phyloP scores from a whole-genome alignment of 257 asterid genomes.

The Solanum appendiculatum region DNA sequence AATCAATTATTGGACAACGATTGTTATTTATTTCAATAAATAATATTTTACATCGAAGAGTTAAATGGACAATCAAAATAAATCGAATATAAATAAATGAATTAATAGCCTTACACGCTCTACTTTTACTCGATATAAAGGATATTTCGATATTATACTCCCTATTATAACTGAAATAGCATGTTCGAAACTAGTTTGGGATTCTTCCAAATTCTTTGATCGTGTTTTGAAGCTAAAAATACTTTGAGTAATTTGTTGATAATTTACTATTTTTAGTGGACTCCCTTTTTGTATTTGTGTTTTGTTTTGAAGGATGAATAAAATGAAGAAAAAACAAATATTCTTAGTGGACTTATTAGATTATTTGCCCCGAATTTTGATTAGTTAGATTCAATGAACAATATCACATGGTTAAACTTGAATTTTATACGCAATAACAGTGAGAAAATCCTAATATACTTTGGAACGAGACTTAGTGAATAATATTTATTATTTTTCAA shows the following conservation, averaged over 20 bases:
- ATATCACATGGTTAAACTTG: background rate
- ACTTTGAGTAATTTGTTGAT: background rate
- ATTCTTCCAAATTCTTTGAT: background rate
- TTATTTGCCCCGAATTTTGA: background rate
- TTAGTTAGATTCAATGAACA: background rate
- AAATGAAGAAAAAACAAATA: background rate
- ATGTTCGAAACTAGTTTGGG: background rate
- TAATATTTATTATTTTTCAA: too few species aligned
- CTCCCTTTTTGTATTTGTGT: background rate
- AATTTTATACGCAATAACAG: background rate
- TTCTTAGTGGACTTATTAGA: background rate
- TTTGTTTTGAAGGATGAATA: background rate
- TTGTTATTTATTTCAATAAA: background rate
- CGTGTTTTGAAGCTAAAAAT: background rate
- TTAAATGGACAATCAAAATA: accelerated
- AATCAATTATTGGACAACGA: background rate
- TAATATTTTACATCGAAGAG: background rate
- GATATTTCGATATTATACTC: background rate
- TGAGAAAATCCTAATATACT: background rate
- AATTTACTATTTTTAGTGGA: background rate
- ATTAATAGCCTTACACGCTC: background rate
- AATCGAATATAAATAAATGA: accelerated
- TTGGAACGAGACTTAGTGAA: background rate
- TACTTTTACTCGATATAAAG: background rate
- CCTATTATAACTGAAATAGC: background rate